Evolutionary conservation across 768 basidiomycete species (phyloP), one percentile per base, ranked within the genome.

Genomic region (Boletus pseudo-olivaceus): DNA sequence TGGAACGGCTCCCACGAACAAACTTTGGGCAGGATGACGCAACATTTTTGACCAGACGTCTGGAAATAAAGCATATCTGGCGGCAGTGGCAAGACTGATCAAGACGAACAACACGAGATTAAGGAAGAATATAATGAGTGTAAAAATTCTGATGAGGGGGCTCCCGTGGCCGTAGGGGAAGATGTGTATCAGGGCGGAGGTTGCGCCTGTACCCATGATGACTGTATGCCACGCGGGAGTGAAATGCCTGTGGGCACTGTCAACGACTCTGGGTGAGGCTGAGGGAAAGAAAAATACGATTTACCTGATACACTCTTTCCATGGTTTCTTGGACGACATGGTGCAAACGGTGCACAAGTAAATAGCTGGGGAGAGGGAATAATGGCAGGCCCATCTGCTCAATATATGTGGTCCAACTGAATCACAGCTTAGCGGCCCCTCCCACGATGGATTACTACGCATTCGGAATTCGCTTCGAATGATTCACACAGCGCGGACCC

Each of bases 201-300:
- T 66, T 15, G 67, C 73, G 5, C 79, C 78, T 1, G 78, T 78
- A 49, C 77, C 77, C 77, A 79, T 79, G 29, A 74, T 67, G 17
- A 78, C 74, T 11, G 77, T 74, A 57, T 78, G 70, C 77, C 77
- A 79, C 54, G 75, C 72, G 35, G 76, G 77, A 7, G 77, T 78
- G 55, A 78, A 78, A 54, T 78, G 72, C 33, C 77, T 78, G 51
- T 8, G 19, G 26, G 20, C 32, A 15, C 8, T 9, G 35, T 65
- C 35, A 47, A 26, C 6, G 26, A 44, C 27, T 7, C 23, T 38
- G 14, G 29, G 10, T 5, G 6, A 47, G 48, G 35, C 11, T 26
- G 17, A 26, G 19, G 26, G 8, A 9, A n/a, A 9, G 5, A 15
- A 26, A 7, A 23, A 17, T 2, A 49, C 3, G 7, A n/a, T 7